Base-by-base conservation (phyloP, 2,329 filamentous ascomycete species). In the Ceratocystis lukuohia region DNA sequence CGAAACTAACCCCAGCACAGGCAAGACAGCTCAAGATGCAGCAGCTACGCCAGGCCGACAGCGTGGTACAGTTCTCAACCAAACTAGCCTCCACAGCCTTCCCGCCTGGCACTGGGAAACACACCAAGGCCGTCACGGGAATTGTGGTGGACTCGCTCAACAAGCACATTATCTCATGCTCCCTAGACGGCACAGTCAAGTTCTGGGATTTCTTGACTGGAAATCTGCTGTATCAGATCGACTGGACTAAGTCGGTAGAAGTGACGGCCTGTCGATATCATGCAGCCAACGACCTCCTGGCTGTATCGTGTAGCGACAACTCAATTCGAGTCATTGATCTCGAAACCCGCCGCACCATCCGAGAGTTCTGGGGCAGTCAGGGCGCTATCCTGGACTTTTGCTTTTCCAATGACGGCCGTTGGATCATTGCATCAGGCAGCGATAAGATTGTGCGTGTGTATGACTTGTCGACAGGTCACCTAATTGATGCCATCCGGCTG, bases 181-280 rank as follows among this genome's bases (percentile, higher is more conserved):
- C 90, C 1, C 77, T 91, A 15, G 94, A 99, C 74, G 94, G 94
- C 41, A 96, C 88, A 75, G 82, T 97, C 71, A 97, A 96, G 78
- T 97, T 99, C 74, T 99, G 95, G 95, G 89, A 96, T 70, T 96
- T 99, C 69, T 76, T 85, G n/a, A 90, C 88, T 0, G 94, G 93
- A 6, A 82, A 84, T 57, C 80, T 97, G 2, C 73, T 89, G 10
- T 83, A 93, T 69, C 86, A 96, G 72, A 84, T 97, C 64, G 86
- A 92, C 74, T 96, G 91, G 88, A 84, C 87, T 57, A 84, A 84
- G 2, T 61, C 65, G 17, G 41, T 20, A 8, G 48, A 48, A 20
- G 86, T 96, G 64, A 89, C 85, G 0, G 85, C 83, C 17, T 86
- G 93, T 71, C 86, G 87, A 67, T 94, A 96, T 73, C 92, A 96